These are phyloP conservation scores for Hygrocybe coccinea DNA, from an alignment of 768 basidiomycete species.

Conservation along the genomic window DNA sequence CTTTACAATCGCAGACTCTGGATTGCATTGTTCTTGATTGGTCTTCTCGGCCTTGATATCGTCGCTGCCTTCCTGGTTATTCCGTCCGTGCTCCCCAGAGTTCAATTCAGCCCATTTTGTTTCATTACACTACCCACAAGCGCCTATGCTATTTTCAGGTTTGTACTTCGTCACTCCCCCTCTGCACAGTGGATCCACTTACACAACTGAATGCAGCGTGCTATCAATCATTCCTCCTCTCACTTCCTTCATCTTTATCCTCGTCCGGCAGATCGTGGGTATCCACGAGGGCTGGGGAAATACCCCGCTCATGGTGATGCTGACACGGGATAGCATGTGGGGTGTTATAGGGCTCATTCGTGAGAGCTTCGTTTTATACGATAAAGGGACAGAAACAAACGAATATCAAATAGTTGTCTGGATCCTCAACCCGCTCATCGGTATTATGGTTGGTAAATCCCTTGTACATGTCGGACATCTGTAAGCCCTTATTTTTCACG, in stretches of 20 bases:
- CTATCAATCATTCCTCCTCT: background rate
- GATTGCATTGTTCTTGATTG: background rate
- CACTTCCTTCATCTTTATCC: constrained; percentile 12
- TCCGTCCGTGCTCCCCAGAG: background rate
- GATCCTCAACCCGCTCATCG: constrained; percentile 1
- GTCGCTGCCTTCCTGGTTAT: background rate
- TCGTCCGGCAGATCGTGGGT: constrained; percentile 11
- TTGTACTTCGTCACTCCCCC: background rate
- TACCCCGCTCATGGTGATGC: constrained; percentile 6
- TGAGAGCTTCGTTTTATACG: background rate
- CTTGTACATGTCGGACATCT: constrained; percentile 1
- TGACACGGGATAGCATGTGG: constrained; percentile 18
- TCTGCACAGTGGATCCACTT: background rate
- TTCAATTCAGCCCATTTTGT: background rate
- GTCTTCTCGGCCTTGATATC: background rate
- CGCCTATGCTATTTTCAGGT: background rate
- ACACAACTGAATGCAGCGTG: background rate
- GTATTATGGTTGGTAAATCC: background rate
- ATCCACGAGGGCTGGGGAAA: constrained; percentile 11
- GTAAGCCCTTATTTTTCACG: background rate
- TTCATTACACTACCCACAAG: background rate
- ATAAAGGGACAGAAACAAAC: background rate
- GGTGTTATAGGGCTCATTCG: constrained; percentile 17
- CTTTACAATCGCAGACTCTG: constrained; percentile 4
- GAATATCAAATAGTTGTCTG: background rate